These are phyloP conservation scores for Fusarium buxicola DNA, from an alignment of 2,329 filamentous ascomycete species.

Conservation along the genomic window DNA sequence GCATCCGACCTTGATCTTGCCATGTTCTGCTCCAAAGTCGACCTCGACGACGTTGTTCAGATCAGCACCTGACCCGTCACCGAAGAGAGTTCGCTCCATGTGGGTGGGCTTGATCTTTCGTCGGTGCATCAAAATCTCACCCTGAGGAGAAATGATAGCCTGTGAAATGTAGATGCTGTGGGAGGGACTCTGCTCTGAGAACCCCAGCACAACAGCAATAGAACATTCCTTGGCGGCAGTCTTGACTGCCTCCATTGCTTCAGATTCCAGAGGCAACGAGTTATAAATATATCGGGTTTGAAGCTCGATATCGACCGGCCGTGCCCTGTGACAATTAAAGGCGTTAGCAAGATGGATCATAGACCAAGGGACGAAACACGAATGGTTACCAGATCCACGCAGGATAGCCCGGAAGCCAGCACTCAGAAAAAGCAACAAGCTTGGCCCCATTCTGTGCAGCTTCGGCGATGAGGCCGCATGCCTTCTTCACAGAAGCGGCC, in stretches of 20 bases:
- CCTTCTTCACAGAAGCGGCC: constrained; percentile 40
- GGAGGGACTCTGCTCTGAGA: constrained; percentile 54
- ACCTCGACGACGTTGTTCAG: constrained; percentile 55
- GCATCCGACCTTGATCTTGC: constrained; percentile 53
- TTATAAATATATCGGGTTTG: constrained; percentile 54
- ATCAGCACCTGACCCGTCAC: constrained; percentile 55
- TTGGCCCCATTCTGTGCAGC: constrained; percentile 59
- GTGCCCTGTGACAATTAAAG: constrained; percentile 22
- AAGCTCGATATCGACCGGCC: constrained; percentile 39
- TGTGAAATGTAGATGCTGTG: constrained; percentile 59
- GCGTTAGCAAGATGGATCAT: neutral
- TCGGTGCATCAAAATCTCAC: constrained; percentile 54
- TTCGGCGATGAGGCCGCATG: constrained; percentile 40
- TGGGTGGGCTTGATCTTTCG: constrained; percentile 66
- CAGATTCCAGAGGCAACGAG: constrained; percentile 54
- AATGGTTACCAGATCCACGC: constrained; percentile 52
- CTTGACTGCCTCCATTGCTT: constrained; percentile 54
- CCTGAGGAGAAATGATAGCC: constrained; percentile 55
- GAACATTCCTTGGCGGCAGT: constrained; percentile 48
- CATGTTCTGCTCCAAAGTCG: constrained; percentile 48
- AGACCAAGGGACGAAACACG: neutral
- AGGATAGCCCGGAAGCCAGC: constrained; percentile 66
- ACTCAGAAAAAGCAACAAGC: constrained; percentile 66
- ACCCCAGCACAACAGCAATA: constrained; percentile 59
- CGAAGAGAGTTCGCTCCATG: constrained; percentile 63